A percentile compares a stretch with the other conserved stretches of the same genome.
These are phyloP conservation scores for Suillus ampliporus DNA, from an alignment of 768 basidiomycete species.

Conservation along the genomic window DNA sequence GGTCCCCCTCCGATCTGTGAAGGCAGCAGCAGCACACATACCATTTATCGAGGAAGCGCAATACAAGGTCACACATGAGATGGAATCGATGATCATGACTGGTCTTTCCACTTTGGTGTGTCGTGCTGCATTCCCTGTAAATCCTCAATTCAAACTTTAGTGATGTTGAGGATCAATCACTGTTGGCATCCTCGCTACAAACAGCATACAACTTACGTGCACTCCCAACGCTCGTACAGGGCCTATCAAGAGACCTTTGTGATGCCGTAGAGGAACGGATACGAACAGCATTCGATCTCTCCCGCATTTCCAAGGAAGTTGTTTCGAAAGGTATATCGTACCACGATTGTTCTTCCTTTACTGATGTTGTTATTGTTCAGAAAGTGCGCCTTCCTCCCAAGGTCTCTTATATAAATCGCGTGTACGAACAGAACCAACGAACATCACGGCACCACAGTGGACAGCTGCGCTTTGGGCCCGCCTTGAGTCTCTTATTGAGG, in stretches of 20 bases:
- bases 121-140: constrained; percentile 15
- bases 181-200: constrained; percentile 92
- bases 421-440: constrained; percentile 90
- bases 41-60: constrained; percentile 76
- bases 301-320: constrained; percentile 85
- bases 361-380: constrained; percentile 4
- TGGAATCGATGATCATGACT: constrained; percentile 88
- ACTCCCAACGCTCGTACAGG: constrained; percentile 81
- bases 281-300: constrained; percentile 82
- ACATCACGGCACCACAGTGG: constrained; percentile 86
- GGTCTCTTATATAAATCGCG: constrained; percentile 80
- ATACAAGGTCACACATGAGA: constrained; percentile 74
- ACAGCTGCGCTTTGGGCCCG: constrained; percentile 79
- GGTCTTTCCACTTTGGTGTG: constrained; percentile 80
- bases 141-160: not conserved
- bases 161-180: constrained; percentile 74
- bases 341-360: not conserved
- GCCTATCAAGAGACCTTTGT: constrained; percentile 78
- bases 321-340: constrained; percentile 67
- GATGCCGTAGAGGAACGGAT: constrained; percentile 86
- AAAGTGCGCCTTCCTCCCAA: constrained; percentile 33
- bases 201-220: constrained; percentile 92
- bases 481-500: constrained; percentile 83
- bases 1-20: constrained; percentile 74
- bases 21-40: constrained; percentile 71